phyloP scores from a whole-genome alignment of 140 eudicot genomes.

The Cichorium intybus region DNA sequence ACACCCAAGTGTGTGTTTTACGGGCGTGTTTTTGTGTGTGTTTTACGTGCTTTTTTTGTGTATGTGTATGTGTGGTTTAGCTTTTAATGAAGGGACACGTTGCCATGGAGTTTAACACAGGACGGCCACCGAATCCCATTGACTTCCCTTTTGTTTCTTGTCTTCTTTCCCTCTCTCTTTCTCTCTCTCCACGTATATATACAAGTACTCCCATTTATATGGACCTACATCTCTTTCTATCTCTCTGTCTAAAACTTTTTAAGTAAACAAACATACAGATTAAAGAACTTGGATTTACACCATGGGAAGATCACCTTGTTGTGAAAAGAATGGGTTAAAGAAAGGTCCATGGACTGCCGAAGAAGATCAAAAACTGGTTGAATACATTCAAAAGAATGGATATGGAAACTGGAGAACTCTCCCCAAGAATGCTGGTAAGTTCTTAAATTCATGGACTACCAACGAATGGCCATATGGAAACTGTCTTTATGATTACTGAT shows the following conservation, averaged over 20 bases:
- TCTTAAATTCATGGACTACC: neutral
- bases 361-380: conserved; percentile 50
- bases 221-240: conserved; percentile 35
- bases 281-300: conserved; percentile 12
- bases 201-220: conserved; percentile 15
- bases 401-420: conserved; percentile 71
- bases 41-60: conserved; percentile 7
- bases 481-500: neutral
- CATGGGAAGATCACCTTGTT: conserved; percentile 73
- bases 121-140: conserved; percentile 92
- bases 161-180: conserved; percentile 9
- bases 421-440: conserved; percentile 61
- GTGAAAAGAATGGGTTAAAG: conserved; percentile 54
- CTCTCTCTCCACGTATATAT: conserved; percentile 12
- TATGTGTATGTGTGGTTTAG: conserved; percentile 13
- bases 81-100: conserved; percentile 77
- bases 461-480: neutral
- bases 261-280: neutral
- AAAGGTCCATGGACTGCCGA: conserved; percentile 69
- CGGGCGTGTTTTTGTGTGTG: conserved; percentile 22
- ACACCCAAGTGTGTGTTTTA: conserved; percentile 22
- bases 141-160: conserved; percentile 52
- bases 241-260: neutral
- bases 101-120: conserved; percentile 56
- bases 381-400: conserved; percentile 57